Conservation (phyloP, 768 basidiomycete species). For the Tricholoma terreum region DNA sequence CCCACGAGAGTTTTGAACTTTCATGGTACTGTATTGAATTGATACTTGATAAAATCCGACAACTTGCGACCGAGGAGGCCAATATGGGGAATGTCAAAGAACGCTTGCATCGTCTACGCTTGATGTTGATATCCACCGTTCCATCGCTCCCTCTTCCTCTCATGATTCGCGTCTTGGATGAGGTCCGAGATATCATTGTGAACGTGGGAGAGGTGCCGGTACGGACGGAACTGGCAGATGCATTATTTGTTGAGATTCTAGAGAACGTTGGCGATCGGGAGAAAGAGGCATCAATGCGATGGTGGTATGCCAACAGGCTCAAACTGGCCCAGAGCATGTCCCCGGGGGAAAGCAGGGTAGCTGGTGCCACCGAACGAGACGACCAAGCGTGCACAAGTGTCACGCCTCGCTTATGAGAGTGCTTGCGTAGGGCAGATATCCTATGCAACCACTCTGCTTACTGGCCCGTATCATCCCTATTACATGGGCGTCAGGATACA, state of each 20-base stretch:
- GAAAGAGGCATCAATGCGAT: constrained; percentile 62
- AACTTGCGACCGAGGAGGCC: constrained; percentile 22
- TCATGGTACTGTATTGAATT: constrained; percentile 67
- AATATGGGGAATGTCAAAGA: constrained; percentile 20
- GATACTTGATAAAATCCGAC: constrained; percentile 47
- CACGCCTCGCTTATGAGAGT: constrained; percentile 15
- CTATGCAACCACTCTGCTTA: too few species aligned
- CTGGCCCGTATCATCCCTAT: too few species aligned
- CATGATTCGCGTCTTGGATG: constrained; percentile 53
- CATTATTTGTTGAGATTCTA: constrained; percentile 61
- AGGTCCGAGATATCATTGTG: constrained; percentile 37
- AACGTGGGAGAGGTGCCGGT: constrained; percentile 7
- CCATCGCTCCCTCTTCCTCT: constrained; percentile 58
- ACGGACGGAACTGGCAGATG: constrained; percentile 48
- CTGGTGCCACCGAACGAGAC: neutral
- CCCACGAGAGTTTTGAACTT: constrained; percentile 39
- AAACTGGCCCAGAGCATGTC: constrained; percentile 7
- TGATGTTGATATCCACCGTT: constrained; percentile 63
- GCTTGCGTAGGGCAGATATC: too few species aligned
- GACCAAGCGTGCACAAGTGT: neutral
- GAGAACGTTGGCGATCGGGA: constrained; percentile 65
- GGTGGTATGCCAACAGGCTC: constrained; percentile 61
- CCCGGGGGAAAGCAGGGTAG: constrained; percentile 5
- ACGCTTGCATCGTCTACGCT: constrained; percentile 53
- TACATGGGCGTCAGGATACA: too few species aligned